Conservation (phyloP, 2,329 filamentous ascomycete species). For the Phyllosticta citrichinensis region DNA sequence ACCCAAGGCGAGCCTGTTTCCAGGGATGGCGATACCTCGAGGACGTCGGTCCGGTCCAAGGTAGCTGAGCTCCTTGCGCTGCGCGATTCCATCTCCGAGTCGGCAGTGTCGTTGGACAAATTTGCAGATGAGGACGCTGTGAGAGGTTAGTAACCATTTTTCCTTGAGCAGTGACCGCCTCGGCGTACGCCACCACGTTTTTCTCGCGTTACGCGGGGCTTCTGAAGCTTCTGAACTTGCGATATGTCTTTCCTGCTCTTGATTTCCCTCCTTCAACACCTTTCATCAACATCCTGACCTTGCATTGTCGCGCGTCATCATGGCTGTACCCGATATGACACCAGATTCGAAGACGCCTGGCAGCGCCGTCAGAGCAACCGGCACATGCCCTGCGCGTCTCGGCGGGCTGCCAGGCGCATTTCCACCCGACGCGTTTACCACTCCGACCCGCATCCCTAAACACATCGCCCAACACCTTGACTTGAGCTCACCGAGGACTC, state of each 20-base stretch:
- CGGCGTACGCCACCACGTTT: background rate
- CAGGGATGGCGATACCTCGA: background rate
- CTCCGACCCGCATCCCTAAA: background rate
- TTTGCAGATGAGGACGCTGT: conserved; percentile 33
- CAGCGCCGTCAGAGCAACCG: background rate
- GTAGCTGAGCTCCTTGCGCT: conserved; percentile 32
- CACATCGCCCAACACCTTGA: background rate
- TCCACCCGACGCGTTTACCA: background rate
- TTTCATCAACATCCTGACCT: background rate
- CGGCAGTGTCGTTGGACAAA: conserved; percentile 31
- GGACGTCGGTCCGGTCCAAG: conserved; percentile 27
- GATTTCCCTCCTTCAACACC: background rate
- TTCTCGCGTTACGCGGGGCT: background rate
- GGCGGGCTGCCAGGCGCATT: background rate
- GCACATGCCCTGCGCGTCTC: background rate
- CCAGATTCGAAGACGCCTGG: background rate
- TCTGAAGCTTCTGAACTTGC: background rate
- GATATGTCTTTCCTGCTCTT: background rate
- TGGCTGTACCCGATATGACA: background rate
- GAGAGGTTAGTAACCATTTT: conserved; percentile 25
- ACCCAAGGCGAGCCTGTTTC: background rate
- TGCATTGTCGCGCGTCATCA: background rate
- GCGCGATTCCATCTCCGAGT: conserved; percentile 31
- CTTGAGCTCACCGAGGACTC: background rate
- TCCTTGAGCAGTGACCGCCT: background rate